Evolutionary conservation across 2,329 filamentous ascomycete species (phyloP).

Genomic region (Pyrenochaeta sp.): DNA sequence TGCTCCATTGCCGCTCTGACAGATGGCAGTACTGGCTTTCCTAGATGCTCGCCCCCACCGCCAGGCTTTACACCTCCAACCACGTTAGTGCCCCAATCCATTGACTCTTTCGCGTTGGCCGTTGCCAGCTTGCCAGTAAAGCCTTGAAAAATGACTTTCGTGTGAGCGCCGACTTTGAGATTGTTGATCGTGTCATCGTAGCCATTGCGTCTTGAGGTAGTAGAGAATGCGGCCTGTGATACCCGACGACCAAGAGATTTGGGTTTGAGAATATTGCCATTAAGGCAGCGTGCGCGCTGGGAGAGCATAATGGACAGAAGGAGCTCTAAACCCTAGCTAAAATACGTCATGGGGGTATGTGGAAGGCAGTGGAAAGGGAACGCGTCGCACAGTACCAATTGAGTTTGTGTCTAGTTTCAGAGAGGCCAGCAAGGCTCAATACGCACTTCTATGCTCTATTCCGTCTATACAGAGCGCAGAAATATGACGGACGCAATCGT

Average conservation of each 20-base stretch:
- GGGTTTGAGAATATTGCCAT: conserved; percentile 9
- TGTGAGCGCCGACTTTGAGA: conserved; percentile 72
- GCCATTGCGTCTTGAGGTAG: conserved; percentile 42
- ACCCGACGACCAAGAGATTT: conserved; percentile 3
- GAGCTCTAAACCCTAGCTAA: conserved; percentile 5
- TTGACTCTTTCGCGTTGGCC: conserved; percentile 77
- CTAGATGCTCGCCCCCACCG: conserved; percentile 74
- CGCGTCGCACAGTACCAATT: not conserved
- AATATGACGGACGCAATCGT: not conserved
- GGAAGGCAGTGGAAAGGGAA: not conserved
- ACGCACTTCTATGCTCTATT: not conserved
- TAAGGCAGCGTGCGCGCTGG: conserved; percentile 18
- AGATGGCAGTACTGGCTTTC: conserved; percentile 74
- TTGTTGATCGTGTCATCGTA: conserved; percentile 72
- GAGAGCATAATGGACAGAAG: conserved; percentile 19
- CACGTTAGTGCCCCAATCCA: conserved; percentile 81
- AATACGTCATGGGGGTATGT: conserved; percentile 14
- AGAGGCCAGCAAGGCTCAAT: not conserved
- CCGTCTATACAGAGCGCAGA: not conserved
- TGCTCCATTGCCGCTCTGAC: conserved; percentile 74
- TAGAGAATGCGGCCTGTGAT: conserved; percentile 36
- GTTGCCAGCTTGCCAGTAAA: conserved; percentile 76
- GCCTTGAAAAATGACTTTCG: conserved; percentile 74
- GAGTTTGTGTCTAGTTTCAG: not conserved
- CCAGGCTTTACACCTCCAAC: conserved; percentile 80